Evolutionary conservation across 192 early-diverging fungal species (phyloP), one percentile per base, ranked within the genome.

Genomic region (Oehlia diaphana): DNA sequence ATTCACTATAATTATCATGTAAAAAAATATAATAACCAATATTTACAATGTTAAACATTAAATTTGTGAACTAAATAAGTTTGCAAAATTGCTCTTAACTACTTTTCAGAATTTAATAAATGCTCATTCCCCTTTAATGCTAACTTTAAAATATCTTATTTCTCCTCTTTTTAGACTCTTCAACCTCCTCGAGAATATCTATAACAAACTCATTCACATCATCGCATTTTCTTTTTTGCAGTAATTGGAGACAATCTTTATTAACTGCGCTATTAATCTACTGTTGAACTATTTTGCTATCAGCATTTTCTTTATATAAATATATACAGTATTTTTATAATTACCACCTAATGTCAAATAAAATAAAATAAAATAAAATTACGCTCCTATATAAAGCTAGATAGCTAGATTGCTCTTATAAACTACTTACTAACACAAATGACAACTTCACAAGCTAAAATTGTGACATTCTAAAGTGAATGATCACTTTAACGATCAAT

Each of bases 361-460:
- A 23, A 70, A 35, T 44, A 12, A 33, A 37, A 67, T 33, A 67
- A 26, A 35, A 70, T 2, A 70, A 70, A 70, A 70, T 76, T 39
- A 63, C n/a, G 44, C 33, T 65, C 39, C 64, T 76, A 64, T 23
- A 44, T 76, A 65, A 65, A n/a, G n/a, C n/a, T n/a, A n/a, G n/a
- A n/a, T n/a, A n/a, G 50, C 44, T 42, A 73, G 42, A 65, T 76
- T 42, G 35, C 42, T 63, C 28, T 76, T 35, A 65, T 23, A 49
- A 66, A 39, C 16, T 35, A 63, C 75, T 76, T 76, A 76, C 63
- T 63, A 65, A 76, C 1, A 66, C 75, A 76, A 65, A 74, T 74
- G 4, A 76, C 26, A 8, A 76, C 42, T 47, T 76, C 75, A 49
- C 61, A 76, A 44, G n/a, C n/a, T n/a, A n/a, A 65, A 13, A 76